Evolutionary conservation across 495 filamentous ascomycete genomes (phyloP).

Genomic region (Tuber magnatum): DNA sequence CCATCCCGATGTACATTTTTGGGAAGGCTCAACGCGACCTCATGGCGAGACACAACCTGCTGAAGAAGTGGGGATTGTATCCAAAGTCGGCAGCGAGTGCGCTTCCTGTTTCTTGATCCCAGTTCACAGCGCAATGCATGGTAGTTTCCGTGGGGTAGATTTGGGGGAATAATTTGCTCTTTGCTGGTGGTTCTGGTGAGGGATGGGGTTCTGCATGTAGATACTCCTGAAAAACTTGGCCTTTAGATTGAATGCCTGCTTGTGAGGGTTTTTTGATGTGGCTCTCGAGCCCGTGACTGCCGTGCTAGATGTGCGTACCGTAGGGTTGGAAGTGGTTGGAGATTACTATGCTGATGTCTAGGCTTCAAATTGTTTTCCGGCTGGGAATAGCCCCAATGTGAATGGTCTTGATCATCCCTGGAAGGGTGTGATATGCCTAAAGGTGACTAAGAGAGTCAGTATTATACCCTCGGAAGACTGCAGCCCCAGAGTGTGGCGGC

Average conservation of each 20-base stretch:
- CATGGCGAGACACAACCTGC: constrained; percentile 30
- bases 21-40: constrained; percentile 43
- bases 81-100: constrained; percentile 22
- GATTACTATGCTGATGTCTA: background rate
- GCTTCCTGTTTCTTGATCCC: constrained; percentile 13
- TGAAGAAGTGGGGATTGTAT: constrained; percentile 37
- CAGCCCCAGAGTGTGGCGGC: background rate
- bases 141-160: background rate
- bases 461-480: background rate
- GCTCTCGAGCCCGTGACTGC: background rate
- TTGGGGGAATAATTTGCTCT: background rate
- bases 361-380: background rate
- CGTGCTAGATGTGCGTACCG: background rate
- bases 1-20: constrained; percentile 45
- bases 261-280: background rate
- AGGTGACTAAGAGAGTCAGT: background rate
- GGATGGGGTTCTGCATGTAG: background rate
- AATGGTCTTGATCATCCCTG: background rate
- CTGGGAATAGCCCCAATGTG: background rate
- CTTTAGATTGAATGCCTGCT: background rate
- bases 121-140: background rate
- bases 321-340: background rate
- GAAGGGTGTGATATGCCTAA: background rate
- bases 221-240: background rate
- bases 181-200: background rate